Base-by-base conservation (phyloP, 768 basidiomycete species). In the Pisolithus microcarpus region DNA sequence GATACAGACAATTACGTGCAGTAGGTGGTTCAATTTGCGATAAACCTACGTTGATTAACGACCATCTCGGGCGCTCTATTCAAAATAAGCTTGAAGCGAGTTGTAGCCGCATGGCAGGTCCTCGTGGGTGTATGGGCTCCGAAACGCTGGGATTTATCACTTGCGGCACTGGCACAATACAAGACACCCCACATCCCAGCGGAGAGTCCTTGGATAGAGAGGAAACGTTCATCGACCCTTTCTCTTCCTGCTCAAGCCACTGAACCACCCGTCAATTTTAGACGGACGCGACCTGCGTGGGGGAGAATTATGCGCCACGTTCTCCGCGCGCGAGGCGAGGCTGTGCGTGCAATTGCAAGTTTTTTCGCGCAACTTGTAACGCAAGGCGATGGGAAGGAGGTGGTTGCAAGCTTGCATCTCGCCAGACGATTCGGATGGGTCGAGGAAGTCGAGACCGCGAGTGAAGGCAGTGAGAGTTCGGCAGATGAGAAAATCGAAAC, bases 51-150 rank as follows among this genome's bases (percentile, higher is more conserved):
- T 42, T 23, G 30, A 52, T 46, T 46, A n/a, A 46, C 19, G 19
- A 36, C 34, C 46, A 42, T 54, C 19, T 31, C 38, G 11, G 52
- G 56, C 58, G 48, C 52, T 54, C 52, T 11, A 37, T 53, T 51
- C 46, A 52, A 59, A 43, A 18, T 61, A 92, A 26, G 92, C 28
- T 80, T 83, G 45, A 95, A 93, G 68, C 88, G 87, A 38, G 77
- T 95, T 44, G 75, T 87, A 16, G 90, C 94, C 5, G 84, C 93
- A n/a, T 99, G 95, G 93, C 84, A 91, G 49, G 83, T 96, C n/a
- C 78, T 99, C 13, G 80, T 97, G 56, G 96, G 94, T 7, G 82
- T 98, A 11, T 98, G 96, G 96, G 77, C 79, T 0, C 93, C 94
- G 5, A 83, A 80, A 64, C 73, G 71, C 42, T 90, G 85, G 83